Conservation (phyloP, 306 rosid genomes). For the Astragalus glycyphyllos region DNA sequence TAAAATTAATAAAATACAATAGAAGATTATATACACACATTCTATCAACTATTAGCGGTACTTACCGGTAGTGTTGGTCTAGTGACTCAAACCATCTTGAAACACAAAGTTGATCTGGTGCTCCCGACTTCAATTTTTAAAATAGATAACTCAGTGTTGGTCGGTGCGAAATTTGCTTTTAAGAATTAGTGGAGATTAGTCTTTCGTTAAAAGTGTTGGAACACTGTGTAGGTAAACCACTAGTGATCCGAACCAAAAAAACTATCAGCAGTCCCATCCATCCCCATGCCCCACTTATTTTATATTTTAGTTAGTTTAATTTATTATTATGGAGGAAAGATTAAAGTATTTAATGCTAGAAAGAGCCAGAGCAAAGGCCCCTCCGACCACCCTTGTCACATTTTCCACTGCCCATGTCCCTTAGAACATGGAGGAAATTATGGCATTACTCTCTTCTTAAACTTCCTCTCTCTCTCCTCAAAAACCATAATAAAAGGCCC, state of each 20-base stretch:
- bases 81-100: too few species aligned
- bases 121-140: too few species aligned
- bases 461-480: conserved; percentile 20
- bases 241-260: too few species aligned
- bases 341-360: conserved; percentile 53
- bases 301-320: conserved; percentile 37
- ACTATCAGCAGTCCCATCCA: conserved; percentile 2
- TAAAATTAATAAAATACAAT: conserved; percentile 6
- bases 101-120: too few species aligned
- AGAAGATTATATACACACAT: conserved; percentile 31
- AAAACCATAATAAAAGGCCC: conserved; percentile 45
- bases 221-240: too few species aligned
- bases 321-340: conserved; percentile 32
- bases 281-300: neutral
- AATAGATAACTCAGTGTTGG: too few species aligned
- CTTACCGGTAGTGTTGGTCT: too few species aligned
- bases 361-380: conserved; percentile 56
- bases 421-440: conserved; percentile 95
- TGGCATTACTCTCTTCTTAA: conserved; percentile 54
- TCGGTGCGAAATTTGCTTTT: too few species aligned
- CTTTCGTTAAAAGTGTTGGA: too few species aligned
- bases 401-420: conserved; percentile 79
- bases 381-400: conserved; percentile 72
- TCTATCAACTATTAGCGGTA: neutral
- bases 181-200: too few species aligned